Conservation (phyloP, 2,329 filamentous ascomycete species). For the Apiospora saccharicola region DNA sequence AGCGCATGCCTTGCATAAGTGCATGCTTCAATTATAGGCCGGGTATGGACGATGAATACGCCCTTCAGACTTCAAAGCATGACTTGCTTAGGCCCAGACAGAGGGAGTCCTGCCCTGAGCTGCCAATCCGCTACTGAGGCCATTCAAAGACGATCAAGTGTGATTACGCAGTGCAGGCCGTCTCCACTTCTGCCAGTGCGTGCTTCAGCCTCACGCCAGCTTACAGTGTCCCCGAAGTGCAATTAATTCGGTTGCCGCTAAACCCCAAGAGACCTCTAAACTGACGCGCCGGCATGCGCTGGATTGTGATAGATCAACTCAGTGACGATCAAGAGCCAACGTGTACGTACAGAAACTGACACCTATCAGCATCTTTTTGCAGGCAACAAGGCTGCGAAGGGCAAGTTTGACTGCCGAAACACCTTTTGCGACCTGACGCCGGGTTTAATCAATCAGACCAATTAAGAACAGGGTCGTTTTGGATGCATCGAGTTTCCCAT, state of each 20-base stretch:
- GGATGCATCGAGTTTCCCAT: conserved; percentile 9
- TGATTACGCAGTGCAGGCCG: not conserved
- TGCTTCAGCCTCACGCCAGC: conserved; percentile 18
- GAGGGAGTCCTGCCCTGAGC: not conserved
- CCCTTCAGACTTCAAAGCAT: not conserved
- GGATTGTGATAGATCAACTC: conserved; percentile 20
- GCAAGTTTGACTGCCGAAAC: conserved; percentile 8
- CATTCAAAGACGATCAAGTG: not conserved
- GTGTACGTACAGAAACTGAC: not conserved
- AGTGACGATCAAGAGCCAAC: not conserved
- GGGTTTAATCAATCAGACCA: not conserved
- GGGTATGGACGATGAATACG: not conserved
- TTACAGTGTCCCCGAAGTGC: not conserved
- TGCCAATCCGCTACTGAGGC: not conserved
- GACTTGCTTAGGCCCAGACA: not conserved
- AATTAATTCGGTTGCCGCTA: conserved; percentile 1
- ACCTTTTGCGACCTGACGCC: not conserved
- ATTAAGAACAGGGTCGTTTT: conserved; percentile 13
- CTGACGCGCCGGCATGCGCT: not conserved
- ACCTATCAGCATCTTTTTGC: conserved; percentile 12
- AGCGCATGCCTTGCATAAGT: not conserved
- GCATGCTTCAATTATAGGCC: not conserved
- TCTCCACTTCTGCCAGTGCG: not conserved
- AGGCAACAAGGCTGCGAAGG: conserved; percentile 6
- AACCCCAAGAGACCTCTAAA: conserved; percentile 5